Base-by-base conservation (phyloP, 495 filamentous ascomycete genomes). In the Podospora comata region DNA sequence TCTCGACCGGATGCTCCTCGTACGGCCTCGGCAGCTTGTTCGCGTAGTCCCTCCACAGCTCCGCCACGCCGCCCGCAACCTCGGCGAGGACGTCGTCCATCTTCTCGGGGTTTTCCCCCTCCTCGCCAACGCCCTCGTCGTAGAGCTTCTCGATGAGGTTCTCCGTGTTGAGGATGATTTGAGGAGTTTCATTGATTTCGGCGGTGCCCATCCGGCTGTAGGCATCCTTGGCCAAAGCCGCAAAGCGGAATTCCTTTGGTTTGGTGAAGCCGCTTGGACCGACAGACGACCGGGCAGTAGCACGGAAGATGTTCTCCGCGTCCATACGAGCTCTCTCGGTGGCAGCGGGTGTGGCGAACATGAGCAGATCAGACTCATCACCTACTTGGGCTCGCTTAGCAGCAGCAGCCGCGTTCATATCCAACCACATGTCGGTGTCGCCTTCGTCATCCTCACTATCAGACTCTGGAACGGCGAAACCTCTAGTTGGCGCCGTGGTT, bases 151-250 rank as follows among this genome's bases (percentile, higher is more conserved):
- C 77, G 54, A 87, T 72, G 54, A 85, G 70, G 18, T 75, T 75
- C 72, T 89, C 87, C 5, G 86, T 89, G n/a, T 77, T 74, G 5
- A 87, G 74, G 44, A 89, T 82, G n/a, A 89, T 68, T 63, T 84
- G 80, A 60, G 85, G 82, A 23, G 79, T 68, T 72, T 88, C 86
- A 23, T 72, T 73, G 16, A 86, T 67, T 5, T 69, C 61, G 0
- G 85, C 84, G 9, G 78, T 76, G 30, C 76, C 79, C 68, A 80
- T 76, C 64, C 84, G 79, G 28, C 65, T 73, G 67, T 86, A 85
- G 1, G 83, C 66, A 55, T 83, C 81, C 72, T 83, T 86, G 28
- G 83, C 85, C 66, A 88, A 80, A 30, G 76, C 70, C 18, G 81
- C 77, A 64, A 82, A 84, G 62, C 76, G 78, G 48, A 60, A 58